These are phyloP conservation scores for Phytophthora kernoviae DNA, from an alignment of 352 stramenopile genomes.

Conservation along the genomic window DNA sequence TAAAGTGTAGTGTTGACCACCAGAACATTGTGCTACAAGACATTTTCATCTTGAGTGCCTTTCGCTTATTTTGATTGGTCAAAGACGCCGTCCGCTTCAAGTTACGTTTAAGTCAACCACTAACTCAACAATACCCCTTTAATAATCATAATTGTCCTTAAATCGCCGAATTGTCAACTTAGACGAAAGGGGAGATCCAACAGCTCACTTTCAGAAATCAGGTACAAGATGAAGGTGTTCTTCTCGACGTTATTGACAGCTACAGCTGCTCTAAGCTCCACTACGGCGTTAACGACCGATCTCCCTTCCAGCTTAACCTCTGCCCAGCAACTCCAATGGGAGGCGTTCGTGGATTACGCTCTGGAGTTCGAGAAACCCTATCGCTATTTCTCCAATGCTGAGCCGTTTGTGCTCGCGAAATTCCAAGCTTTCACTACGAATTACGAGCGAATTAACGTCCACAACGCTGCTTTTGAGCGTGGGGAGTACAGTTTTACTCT, in stretches of 20 bases:
- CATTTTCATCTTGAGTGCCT: too few relatives aligned
- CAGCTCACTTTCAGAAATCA: background rate
- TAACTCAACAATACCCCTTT: too few relatives aligned
- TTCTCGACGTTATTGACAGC: slow-evolving; percentile 8
- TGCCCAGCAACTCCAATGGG: slow-evolving; percentile 41
- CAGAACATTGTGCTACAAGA: too few relatives aligned
- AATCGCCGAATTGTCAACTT: too few relatives aligned
- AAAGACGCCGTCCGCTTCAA: too few relatives aligned
- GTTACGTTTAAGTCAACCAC: too few relatives aligned
- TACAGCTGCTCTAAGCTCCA: background rate
- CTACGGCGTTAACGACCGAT: slow-evolving; percentile 18
- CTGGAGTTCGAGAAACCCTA: slow-evolving; percentile 62
- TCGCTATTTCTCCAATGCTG: slow-evolving; percentile 38
- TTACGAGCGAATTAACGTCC: slow-evolving; percentile 47
- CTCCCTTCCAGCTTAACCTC: slow-evolving; percentile 15
- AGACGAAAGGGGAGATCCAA: slow-evolving; percentile 5
- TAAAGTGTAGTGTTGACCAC: too few relatives aligned
- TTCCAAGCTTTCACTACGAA: slow-evolving; percentile 57
- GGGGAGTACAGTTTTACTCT: slow-evolving; percentile 57
- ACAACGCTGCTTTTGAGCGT: slow-evolving; percentile 54
- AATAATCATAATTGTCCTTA: too few relatives aligned
- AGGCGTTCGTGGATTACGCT: slow-evolving; percentile 59
- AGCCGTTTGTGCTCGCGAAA: slow-evolving; percentile 43
- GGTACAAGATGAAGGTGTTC: slow-evolving; percentile 32
- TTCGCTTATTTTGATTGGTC: too few relatives aligned